These are phyloP conservation scores for Eragrostis nindensis DNA, from an alignment of 176 grass and related monocot species.

Conservation along the genomic window DNA sequence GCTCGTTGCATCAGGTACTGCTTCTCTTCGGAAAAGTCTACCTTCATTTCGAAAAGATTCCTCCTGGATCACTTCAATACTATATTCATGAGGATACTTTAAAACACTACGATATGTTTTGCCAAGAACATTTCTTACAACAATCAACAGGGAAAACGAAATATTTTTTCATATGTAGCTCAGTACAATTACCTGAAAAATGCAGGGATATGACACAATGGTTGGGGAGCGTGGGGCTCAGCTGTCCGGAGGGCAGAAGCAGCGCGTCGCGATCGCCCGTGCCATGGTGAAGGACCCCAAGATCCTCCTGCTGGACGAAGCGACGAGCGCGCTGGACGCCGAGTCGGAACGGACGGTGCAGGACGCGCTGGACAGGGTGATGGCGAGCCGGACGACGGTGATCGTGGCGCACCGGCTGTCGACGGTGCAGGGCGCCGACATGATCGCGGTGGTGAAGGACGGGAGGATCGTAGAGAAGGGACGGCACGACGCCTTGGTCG, in stretches of 20 bases:
- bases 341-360: constrained; percentile 68
- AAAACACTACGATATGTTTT: neutral
- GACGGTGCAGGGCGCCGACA: constrained; percentile 56
- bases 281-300: constrained; percentile 73
- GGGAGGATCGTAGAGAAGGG: constrained; percentile 69
- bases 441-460: constrained; percentile 65
- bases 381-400: constrained; percentile 52
- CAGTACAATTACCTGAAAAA: constrained; percentile 35
- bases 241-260: constrained; percentile 80
- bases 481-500: constrained; percentile 58
- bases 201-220: constrained; percentile 68
- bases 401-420: constrained; percentile 70
- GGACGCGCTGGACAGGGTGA: constrained; percentile 59
- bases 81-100: neutral
- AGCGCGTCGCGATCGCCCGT: constrained; percentile 64
- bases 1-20: constrained; percentile 60
- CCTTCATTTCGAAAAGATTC: neutral
- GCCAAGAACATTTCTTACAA: neutral
- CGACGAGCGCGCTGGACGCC: constrained; percentile 72
- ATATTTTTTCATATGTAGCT: too few species aligned
- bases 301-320: constrained; percentile 72
- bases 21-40: neutral
- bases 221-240: constrained; percentile 73
- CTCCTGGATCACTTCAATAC: too few species aligned
- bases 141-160: neutral